These are phyloP conservation scores for Nigrospora oryzae DNA, from an alignment of 2,329 filamentous ascomycete species.

Conservation along the genomic window DNA sequence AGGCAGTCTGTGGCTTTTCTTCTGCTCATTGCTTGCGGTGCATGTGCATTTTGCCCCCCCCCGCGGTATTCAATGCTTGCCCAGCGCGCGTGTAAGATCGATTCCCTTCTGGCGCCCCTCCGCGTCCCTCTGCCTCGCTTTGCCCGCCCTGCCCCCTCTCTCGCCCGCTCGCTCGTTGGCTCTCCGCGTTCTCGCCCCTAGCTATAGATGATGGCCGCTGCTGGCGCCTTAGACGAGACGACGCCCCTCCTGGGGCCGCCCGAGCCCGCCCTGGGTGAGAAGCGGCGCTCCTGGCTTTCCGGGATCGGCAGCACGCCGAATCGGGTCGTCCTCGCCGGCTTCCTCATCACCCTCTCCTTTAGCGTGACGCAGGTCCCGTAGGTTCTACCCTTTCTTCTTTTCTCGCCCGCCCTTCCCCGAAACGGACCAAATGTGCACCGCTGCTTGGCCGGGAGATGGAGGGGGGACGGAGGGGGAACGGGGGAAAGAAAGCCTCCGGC, in stretches of 20 bases:
- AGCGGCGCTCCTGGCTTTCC: not conserved
- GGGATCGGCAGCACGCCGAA: conserved; percentile 8
- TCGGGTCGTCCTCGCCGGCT: conserved; percentile 20
- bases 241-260: not conserved
- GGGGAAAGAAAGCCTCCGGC: too few relatives aligned
- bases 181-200: not conserved
- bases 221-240: not conserved
- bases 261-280: not conserved
- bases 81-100: too few relatives aligned
- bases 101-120: too few relatives aligned
- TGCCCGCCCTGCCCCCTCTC: not conserved
- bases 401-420: not conserved
- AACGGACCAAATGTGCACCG: not conserved
- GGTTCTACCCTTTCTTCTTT: conserved; percentile 1
- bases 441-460: too few relatives aligned
- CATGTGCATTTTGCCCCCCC: too few relatives aligned
- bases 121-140: not conserved
- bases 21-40: too few relatives aligned
- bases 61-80: too few relatives aligned
- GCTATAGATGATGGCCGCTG: not conserved
- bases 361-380: conserved; percentile 21
- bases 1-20: too few relatives aligned
- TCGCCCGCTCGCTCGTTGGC: not conserved
- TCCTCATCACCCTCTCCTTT: conserved; percentile 20
- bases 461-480: too few relatives aligned